Percentiles rank a stretch among this genome's conserved stretches.
These are phyloP conservation scores for Excoecaria agallocha DNA, from an alignment of 345 rosid genomes.

Conservation along the genomic window DNA sequence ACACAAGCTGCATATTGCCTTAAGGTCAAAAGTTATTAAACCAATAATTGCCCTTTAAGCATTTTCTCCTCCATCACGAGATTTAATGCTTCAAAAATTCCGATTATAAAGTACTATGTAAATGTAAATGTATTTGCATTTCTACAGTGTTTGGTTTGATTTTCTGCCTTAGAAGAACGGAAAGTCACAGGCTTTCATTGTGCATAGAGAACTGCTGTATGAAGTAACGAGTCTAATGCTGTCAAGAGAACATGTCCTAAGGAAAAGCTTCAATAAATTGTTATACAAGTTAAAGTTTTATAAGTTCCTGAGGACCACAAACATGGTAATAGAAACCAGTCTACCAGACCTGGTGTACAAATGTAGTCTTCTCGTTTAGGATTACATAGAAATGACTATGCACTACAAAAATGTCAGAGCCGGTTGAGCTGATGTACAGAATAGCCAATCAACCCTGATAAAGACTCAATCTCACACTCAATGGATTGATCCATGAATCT, in stretches of 20 bases:
- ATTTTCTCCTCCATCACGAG: background rate
- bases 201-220: background rate
- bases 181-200: background rate
- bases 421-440: no score
- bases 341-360: background rate
- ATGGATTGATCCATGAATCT: background rate
- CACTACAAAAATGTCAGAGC: background rate
- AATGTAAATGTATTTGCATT: background rate
- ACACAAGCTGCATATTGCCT: background rate
- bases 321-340: no score
- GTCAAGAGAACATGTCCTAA: background rate
- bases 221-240: background rate
- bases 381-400: background rate
- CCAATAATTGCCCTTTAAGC: no score
- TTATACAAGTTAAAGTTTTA: no score
- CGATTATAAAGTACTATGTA: background rate
- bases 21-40: no score
- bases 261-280: background rate
- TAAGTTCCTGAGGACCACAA: no score
- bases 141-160: background rate
- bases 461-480: background rate
- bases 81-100: background rate
- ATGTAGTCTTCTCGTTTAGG: background rate
- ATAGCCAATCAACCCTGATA: background rate
- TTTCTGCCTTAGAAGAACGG: background rate